Base-by-base conservation (phyloP, 2,329 filamentous ascomycete genomes). In the Aureobasidium uvarum region DNA sequence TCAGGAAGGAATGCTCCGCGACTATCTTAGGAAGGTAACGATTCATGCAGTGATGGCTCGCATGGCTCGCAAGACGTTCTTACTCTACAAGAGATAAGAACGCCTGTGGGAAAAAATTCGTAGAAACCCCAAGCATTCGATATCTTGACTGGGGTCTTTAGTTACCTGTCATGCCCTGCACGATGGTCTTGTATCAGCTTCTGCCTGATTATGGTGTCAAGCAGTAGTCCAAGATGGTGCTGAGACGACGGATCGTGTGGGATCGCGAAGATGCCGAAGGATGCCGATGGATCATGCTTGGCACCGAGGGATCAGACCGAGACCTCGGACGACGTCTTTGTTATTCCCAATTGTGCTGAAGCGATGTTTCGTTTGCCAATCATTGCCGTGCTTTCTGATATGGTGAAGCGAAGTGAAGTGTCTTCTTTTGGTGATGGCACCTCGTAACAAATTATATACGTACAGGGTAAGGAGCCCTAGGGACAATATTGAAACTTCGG, bases 241-340 rank as follows among this genome's bases (percentile, higher is more conserved):
- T 55, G 33, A 16, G 14, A 25, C 10, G 20, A 4, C 23, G 36
- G 20, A 55, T 55, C 20, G 1, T 18, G 52, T 18, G 18, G 52
- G 52, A 55, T 55, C 13, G 36, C 16, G 6, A n/a, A 2, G 36
- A 41, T 55, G 52, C 52, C 52, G 52, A 55, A 5, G 36, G 20
- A 55, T 55, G 52, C 52, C 51, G 51, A 55, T 33, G 51, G 51
- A 55, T 55, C 36, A n/a, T n/a, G 13, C 36, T 55, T 55, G 52
- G 36, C 52, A 41, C 52, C 52, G 36, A 55, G 36, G 52, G 36
- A 55, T 41, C 52, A 55, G 14, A 39, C 52, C 23, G 20, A 41
- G 33, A 36, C 25, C 20, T 55, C 36, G 25, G 28, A 51, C 52
- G 36, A 28, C 36, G 11, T 55, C 36, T 10, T 38, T 7, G 13